phyloP scores from a whole-genome alignment of 345 rosid genomes.

The Salix koriyanagi region DNA sequence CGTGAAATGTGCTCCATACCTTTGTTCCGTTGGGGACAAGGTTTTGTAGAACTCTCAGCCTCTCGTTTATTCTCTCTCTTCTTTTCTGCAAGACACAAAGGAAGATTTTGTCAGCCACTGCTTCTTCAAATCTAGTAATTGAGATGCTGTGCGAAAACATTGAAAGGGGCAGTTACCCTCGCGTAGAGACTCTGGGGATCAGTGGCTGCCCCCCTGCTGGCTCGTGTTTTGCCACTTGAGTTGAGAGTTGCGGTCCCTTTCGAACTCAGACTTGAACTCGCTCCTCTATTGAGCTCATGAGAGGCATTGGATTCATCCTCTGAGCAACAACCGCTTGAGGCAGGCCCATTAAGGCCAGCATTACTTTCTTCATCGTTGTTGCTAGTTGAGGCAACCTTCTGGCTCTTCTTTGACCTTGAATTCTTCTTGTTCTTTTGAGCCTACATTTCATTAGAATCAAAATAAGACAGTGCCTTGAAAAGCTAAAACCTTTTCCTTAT shows the following conservation, averaged over 20 bases:
- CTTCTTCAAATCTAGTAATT: neutral
- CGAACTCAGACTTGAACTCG: slow-evolving; percentile 32
- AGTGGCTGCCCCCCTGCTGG: slow-evolving; percentile 69
- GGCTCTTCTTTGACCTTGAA: slow-evolving; percentile 36
- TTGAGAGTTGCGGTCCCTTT: slow-evolving; percentile 39
- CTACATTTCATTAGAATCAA: slow-evolving; percentile 16
- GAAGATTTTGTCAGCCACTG: neutral
- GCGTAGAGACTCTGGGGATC: slow-evolving; percentile 88
- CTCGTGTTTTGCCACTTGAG: slow-evolving; percentile 64
- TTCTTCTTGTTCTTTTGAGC: slow-evolving; percentile 42
- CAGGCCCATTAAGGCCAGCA: slow-evolving; percentile 24
- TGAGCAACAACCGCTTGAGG: slow-evolving; percentile 47
- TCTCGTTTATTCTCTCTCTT: slow-evolving; percentile 82
- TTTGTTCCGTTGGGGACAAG: slow-evolving; percentile 93
- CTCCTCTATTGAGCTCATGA: slow-evolving; percentile 36
- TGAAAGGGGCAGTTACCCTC: slow-evolving; percentile 38
- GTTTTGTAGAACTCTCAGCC: slow-evolving; percentile 66
- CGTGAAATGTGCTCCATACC: slow-evolving; percentile 25
- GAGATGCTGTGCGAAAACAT: neutral
- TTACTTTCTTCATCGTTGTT: slow-evolving; percentile 38
- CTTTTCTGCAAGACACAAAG: slow-evolving; percentile 52
- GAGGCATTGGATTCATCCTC: slow-evolving; percentile 53
- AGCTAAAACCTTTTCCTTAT: neutral
- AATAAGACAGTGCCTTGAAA: neutral
- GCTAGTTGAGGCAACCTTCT: slow-evolving; percentile 17